Percentiles rank a stretch among this genome's conserved stretches.
Evolutionary conservation across 805 yeast species (phyloP).

Genomic region (Metschnikowia sp.): DNA sequence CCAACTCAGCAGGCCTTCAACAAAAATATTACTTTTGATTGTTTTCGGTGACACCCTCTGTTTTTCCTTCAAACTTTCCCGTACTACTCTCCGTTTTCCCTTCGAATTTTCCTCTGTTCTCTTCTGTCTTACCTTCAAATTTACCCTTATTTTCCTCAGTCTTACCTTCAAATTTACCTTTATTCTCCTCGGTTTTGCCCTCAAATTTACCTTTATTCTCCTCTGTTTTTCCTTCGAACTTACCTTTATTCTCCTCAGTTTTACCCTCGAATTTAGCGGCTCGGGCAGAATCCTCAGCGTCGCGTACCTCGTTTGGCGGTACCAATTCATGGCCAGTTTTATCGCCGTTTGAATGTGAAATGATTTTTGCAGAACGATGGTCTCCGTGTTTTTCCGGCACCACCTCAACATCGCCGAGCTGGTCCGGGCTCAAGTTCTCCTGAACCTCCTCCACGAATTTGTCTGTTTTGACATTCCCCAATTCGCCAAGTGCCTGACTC

Average conservation of each 20-base stretch:
- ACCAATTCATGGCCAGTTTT: constrained; percentile 4
- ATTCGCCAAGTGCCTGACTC: constrained; percentile 15
- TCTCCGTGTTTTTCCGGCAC: constrained; percentile 5
- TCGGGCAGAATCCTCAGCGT: constrained; percentile 8
- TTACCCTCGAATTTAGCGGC: constrained; percentile 8
- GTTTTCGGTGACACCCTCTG: constrained; percentile 12
- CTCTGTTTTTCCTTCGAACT: not conserved
- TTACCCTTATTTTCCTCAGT: constrained; percentile 7
- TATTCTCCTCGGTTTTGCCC: constrained; percentile 10
- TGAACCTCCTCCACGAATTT: constrained; percentile 6
- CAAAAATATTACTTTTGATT: constrained; percentile 5
- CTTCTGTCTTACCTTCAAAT: constrained; percentile 10
- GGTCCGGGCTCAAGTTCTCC: constrained; percentile 7
- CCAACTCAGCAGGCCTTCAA: too few species aligned
- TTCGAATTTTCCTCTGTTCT: not conserved
- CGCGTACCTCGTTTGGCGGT: constrained; percentile 5
- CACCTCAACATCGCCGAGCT: constrained; percentile 8
- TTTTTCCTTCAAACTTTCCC: constrained; percentile 7
- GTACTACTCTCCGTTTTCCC: constrained; percentile 10
- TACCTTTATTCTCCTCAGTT: constrained; percentile 10
- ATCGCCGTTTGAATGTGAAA: constrained; percentile 6
- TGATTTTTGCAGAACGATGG: not conserved
- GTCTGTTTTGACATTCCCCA: constrained; percentile 14
- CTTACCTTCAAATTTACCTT: constrained; percentile 11
- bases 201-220: constrained; percentile 13